Evolutionary conservation across 2,329 filamentous ascomycete genomes (phyloP), one percentile per base, ranked within the genome.

Genomic region (Zasmidium citrigriseum): DNA sequence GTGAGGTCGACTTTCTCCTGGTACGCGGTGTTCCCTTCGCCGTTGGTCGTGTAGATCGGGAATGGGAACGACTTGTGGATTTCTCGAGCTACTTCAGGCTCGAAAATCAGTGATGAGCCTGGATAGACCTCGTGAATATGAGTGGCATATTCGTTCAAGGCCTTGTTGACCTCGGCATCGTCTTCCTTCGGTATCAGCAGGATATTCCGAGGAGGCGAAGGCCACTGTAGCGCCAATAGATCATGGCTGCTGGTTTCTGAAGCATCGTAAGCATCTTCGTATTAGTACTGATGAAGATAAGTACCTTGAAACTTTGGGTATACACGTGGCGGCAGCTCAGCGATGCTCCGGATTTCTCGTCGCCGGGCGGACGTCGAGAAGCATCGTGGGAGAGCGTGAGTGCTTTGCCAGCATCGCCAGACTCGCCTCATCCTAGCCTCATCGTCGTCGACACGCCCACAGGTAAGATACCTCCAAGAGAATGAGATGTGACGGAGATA

Each of bases 1-100:
- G 93, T 88, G 58, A 97, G 81, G 70, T 99, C 95, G 59, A 96
- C 88, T 77, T 95, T 96, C 58, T 86, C 80, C 44, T 91, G 86
- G 55, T 95, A 85, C 21, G 78, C 80, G 27, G 79, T 75, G 68
- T 63, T 79, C 81, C 73, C 80, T 27, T 65, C 54, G 10, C 61
- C 57, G 48, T 71, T 64, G 23, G 65, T 70, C 3, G 80, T 74
- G 70, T 91, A 93, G 44, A 96, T 82, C 4, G 92, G 89, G 63
- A 92, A 92, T 3, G 85, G 75, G 4, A 98, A 80, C 1, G 79
- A 78, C 2, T 85, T 79, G 72, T 96, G 90, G 27, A 97, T 78
- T 59, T 87, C 82, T 4, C 82, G 73, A 2, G 93, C 92, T 16
- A 92, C 86, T 50, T 86, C 82, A 2, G 84, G 86, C 75, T 98